Conservation (phyloP, 2,329 filamentous ascomycete species). For the Botrytis pseudocinerea region DNA sequence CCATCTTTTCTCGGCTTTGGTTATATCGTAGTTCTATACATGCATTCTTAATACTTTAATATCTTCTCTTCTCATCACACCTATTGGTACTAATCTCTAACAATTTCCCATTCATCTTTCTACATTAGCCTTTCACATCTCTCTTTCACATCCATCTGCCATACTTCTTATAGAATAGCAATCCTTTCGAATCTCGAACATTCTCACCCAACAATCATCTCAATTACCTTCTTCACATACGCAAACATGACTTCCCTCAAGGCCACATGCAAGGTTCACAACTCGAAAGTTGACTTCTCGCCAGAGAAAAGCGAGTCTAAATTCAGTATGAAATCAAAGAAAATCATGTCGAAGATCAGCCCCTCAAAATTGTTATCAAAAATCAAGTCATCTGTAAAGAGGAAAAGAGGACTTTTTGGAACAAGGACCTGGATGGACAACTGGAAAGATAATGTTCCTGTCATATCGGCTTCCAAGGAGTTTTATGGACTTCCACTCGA, state of each 20-base stretch:
- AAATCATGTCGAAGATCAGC: neutral
- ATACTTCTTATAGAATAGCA: neutral
- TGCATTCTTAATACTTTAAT: neutral
- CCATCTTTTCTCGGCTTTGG: neutral
- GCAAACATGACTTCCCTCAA: neutral
- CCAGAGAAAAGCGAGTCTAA: neutral
- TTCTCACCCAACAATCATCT: neutral
- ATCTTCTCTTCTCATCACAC: neutral
- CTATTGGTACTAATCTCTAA: neutral
- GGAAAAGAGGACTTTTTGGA: too few species aligned
- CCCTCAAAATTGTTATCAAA: neutral
- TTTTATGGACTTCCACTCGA: neutral
- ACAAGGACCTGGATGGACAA: neutral
- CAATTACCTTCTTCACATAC: neutral
- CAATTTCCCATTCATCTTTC: neutral
- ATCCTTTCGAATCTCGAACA: neutral
- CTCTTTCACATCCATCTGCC: accelerated
- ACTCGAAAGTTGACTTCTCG: accelerated
- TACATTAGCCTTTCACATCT: neutral
- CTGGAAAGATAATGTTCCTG: neutral
- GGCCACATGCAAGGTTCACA: neutral
- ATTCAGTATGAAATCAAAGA: neutral
- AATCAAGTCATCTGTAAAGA: too few species aligned
- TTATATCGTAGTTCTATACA: neutral
- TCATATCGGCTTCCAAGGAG: neutral